Evolutionary conservation across 441 rosid species (phyloP).

Genomic region (Sinapis alba): DNA sequence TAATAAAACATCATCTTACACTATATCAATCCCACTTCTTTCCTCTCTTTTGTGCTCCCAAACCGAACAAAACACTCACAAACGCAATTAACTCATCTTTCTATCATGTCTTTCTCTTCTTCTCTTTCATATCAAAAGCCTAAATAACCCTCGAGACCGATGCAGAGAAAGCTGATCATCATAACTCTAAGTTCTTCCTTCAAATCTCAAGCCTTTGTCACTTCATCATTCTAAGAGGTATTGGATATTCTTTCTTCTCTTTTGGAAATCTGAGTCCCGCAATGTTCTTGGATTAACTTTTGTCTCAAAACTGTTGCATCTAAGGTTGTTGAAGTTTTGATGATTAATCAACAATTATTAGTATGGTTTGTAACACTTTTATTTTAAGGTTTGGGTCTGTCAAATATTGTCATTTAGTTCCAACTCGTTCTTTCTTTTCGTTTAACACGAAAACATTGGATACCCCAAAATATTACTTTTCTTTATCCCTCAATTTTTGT

Average conservation of each 20-base stretch:
- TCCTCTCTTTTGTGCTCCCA: conserved; percentile 39
- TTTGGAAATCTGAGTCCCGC: conserved; percentile 1
- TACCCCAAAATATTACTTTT: conserved; percentile 7
- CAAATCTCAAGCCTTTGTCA: conserved; percentile 26
- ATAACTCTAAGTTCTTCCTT: conserved; percentile 18
- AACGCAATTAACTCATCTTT: conserved; percentile 22
- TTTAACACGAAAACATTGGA: conserved; percentile 25
- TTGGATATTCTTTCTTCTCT: not conserved
- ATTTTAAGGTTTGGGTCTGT: not conserved
- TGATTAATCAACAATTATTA: conserved; percentile 25
- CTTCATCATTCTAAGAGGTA: conserved; percentile 22
- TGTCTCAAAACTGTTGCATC: conserved; percentile 1
- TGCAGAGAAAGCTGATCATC: conserved; percentile 31
- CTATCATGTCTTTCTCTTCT: conserved; percentile 31
- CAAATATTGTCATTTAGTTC: conserved; percentile 2
- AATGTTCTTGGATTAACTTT: not conserved
- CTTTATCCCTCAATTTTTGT: not conserved
- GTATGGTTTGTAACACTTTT: not conserved
- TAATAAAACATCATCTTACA: conserved; percentile 51
- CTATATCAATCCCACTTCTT: conserved; percentile 31
- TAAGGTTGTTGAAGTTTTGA: conserved; percentile 14
- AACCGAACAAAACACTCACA: conserved; percentile 40
- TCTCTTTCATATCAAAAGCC: conserved; percentile 20
- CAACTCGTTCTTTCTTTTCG: not conserved
- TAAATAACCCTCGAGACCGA: not conserved